phyloP scores from a whole-genome alignment of 495 filamentous ascomycete species.

The Achaetomiella virescens region DNA sequence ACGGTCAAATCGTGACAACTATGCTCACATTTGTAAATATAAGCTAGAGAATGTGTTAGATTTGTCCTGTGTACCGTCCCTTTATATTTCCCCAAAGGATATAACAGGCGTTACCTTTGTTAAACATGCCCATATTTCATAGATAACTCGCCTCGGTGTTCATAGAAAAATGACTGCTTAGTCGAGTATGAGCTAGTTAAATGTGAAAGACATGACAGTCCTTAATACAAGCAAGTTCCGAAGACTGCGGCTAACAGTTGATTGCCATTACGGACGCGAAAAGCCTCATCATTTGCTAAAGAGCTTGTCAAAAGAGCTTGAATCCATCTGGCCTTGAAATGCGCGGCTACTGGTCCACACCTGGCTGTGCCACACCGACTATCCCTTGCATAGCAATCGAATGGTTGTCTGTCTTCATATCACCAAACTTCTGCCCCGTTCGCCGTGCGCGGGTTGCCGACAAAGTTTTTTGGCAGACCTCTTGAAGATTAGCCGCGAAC shows the following conservation, averaged over 20 bases:
- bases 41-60: no score
- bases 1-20: no score
- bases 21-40: no score
- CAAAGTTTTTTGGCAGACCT: slow-evolving; percentile 7
- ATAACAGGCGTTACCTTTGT: no score
- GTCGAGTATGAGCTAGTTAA: background rate
- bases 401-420: slow-evolving; percentile 4
- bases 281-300: slow-evolving; percentile 2
- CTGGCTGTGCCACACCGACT: slow-evolving; percentile 7
- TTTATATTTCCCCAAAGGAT: no score
- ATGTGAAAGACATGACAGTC: background rate
- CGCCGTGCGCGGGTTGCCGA: slow-evolving; percentile 3
- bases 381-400: slow-evolving; percentile 11
- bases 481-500: background rate
- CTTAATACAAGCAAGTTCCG: background rate
- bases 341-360: slow-evolving; percentile 9
- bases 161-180: no score
- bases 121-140: no score
- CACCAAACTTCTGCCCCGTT: slow-evolving; percentile 9
- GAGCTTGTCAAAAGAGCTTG: slow-evolving; percentile 8
- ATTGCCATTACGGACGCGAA: background rate
- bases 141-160: no score
- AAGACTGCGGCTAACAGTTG: background rate
- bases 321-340: slow-evolving; percentile 8
- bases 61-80: no score